Percentiles rank a stretch among this genome's conserved stretches.
These are phyloP conservation scores for Symbiodinium pilosum DNA, from an alignment of 73 alveolate species.

Conservation along the genomic window DNA sequence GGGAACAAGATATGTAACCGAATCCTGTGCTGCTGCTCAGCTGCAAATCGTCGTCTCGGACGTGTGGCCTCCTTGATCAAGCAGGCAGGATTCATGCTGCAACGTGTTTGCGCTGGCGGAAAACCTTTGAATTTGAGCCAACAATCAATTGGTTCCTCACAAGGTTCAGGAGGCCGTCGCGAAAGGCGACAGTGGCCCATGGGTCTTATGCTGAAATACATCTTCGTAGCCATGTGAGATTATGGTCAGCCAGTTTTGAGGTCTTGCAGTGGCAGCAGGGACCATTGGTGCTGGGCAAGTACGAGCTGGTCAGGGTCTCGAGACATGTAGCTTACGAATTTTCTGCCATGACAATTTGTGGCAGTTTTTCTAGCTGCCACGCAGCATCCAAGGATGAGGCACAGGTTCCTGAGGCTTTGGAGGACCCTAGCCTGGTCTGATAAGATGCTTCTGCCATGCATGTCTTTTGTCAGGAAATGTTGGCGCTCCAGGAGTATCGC, in stretches of 20 bases:
- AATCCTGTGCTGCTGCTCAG: conserved; percentile 18
- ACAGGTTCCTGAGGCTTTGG: too few species aligned
- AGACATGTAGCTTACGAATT: background rate
- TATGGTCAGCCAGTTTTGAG: background rate
- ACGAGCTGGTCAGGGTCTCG: conserved; percentile 29
- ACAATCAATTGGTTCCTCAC: background rate
- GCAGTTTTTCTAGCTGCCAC: background rate
- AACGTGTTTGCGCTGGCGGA: too few species aligned
- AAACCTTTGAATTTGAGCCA: too few species aligned
- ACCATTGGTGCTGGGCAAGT: conserved; percentile 78
- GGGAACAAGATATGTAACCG: too few species aligned
- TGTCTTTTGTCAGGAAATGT: background rate
- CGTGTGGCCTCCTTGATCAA: conserved; percentile 46
- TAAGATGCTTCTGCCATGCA: background rate
- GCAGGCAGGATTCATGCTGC: background rate
- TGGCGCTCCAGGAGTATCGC: too few species aligned
- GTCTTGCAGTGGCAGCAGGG: conserved; percentile 86
- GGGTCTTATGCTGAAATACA: background rate
- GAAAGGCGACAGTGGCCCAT: conserved; percentile 44
- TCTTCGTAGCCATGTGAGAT: background rate
- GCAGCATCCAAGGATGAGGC: too few species aligned
- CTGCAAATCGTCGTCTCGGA: conserved; percentile 83
- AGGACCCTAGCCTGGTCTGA: background rate
- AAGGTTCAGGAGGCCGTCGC: conserved; percentile 67
- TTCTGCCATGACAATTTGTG: background rate